Percentiles rank a stretch among this genome's conserved stretches.
phyloP scores from a whole-genome alignment of 495 filamentous ascomycete species.

The Pyrenopolyporus hunteri region DNA sequence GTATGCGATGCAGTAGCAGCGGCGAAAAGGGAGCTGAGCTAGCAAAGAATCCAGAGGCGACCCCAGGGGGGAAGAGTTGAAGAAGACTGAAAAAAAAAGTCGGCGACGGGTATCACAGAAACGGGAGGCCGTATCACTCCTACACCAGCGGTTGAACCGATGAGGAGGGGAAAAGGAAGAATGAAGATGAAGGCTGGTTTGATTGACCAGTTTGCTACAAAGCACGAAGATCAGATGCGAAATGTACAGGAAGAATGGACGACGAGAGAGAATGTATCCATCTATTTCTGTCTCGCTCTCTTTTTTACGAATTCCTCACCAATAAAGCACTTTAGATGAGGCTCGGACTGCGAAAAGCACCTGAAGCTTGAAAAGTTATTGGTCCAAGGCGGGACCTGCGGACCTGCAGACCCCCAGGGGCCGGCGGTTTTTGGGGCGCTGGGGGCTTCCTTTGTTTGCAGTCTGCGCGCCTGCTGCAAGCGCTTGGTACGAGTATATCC shows the following conservation, averaged over 20 bases:
- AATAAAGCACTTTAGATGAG: constrained; percentile 25
- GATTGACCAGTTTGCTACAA: constrained; percentile 20
- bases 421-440: constrained; percentile 19
- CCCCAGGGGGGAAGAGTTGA: background rate
- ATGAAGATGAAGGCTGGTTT: constrained; percentile 6
- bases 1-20: constrained; percentile 24
- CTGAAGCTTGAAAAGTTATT: constrained; percentile 33
- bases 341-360: constrained; percentile 32
- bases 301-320: constrained; percentile 31
- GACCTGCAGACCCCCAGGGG: constrained; percentile 27
- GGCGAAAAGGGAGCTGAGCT: background rate
- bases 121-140: constrained; percentile 24
- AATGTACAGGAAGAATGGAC: constrained; percentile 20
- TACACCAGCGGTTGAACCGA: too few relatives aligned
- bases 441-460: constrained; percentile 19
- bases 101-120: constrained; percentile 35
- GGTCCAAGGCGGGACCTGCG: constrained; percentile 32
- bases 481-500: constrained; percentile 6
- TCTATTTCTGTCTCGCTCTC: constrained; percentile 30
- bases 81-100: constrained; percentile 8
- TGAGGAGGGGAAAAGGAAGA: constrained; percentile 7
- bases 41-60: constrained; percentile 20
- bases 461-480: constrained; percentile 9
- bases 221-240: constrained; percentile 19
- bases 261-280: constrained; percentile 29